Percentiles rank a stretch among this genome's conserved stretches.
Evolutionary conservation across 495 filamentous ascomycete species (phyloP).

Genomic region (Extremus antarcticus): DNA sequence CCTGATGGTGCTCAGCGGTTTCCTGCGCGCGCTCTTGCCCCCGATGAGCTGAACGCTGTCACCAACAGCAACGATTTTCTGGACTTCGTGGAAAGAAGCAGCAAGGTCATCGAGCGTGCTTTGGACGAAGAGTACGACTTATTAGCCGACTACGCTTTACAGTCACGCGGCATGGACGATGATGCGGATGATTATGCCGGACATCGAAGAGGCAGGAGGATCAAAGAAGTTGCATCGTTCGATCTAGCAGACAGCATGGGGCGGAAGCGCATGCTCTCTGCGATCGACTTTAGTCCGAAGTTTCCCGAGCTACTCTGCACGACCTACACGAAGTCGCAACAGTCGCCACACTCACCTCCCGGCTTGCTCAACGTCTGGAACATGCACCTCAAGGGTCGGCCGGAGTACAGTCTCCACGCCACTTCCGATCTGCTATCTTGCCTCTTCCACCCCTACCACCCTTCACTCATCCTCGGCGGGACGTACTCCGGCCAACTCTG

Average conservation of each 20-base stretch:
- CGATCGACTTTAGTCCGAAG: conserved; percentile 86
- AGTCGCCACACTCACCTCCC: conserved; percentile 88
- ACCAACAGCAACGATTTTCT: conserved; percentile 87
- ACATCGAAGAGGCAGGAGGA: conserved; percentile 64
- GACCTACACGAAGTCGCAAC: conserved; percentile 91
- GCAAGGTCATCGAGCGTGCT: conserved; percentile 93
- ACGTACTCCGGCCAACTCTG: conserved; percentile 94
- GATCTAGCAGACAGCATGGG: conserved; percentile 85
- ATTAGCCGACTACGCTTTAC: conserved; percentile 82
- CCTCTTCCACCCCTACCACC: conserved; percentile 95
- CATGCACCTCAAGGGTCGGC: conserved; percentile 78
- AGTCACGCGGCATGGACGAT: conserved; percentile 53
- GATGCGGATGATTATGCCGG: conserved; percentile 61
- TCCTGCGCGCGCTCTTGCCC: conserved; percentile 67
- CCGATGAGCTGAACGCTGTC: conserved; percentile 82
- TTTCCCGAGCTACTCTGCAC: conserved; percentile 88
- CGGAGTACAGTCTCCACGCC: conserved; percentile 93
- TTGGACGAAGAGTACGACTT: conserved; percentile 92
- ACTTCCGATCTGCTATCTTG: conserved; percentile 91
- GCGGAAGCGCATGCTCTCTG: conserved; percentile 91
- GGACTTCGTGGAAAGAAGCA: conserved; percentile 89
- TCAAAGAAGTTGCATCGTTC: conserved; percentile 84
- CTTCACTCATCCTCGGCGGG: conserved; percentile 87
- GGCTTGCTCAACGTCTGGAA: conserved; percentile 97
- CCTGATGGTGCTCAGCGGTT: conserved; percentile 38